Evolutionary conservation across 2,329 filamentous ascomycete genomes (phyloP).

Genomic region (Aspergillus awamori): DNA sequence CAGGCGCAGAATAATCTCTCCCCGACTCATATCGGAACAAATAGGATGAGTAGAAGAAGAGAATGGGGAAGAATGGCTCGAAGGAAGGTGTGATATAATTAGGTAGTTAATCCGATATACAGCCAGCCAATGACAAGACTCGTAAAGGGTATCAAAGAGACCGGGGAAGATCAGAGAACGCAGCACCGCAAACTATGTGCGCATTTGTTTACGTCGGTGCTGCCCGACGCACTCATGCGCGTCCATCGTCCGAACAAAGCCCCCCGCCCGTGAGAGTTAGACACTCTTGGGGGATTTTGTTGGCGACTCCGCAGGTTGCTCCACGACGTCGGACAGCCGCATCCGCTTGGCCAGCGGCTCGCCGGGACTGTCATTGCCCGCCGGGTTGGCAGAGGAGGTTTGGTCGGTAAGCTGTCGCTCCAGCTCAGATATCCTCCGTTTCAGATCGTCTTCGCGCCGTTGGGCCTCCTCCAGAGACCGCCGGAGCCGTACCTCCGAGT

Average conservation of each 20-base stretch:
- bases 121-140: constrained; percentile 40
- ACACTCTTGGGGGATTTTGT: constrained; percentile 41
- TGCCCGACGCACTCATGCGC: constrained; percentile 10
- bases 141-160: constrained; percentile 45
- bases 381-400: constrained; percentile 16
- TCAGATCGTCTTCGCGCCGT: constrained; percentile 77
- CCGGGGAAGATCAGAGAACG: constrained; percentile 33
- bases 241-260: constrained; percentile 9
- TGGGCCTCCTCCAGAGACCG: constrained; percentile 75
- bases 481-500: constrained; percentile 59
- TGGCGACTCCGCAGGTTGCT: constrained; percentile 41
- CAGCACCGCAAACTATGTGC: constrained; percentile 22
- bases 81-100: neutral
- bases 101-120: constrained; percentile 27
- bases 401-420: constrained; percentile 57
- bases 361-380: constrained; percentile 34
- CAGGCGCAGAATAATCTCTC: neutral
- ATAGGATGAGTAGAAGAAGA: constrained; percentile 10
- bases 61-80: constrained; percentile 1
- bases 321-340: constrained; percentile 58
- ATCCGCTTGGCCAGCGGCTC: constrained; percentile 60
- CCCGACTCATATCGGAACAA: constrained; percentile 16
- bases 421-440: constrained; percentile 77
- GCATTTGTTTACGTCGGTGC: constrained; percentile 9
- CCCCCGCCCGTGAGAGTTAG: constrained; percentile 20